These are phyloP conservation scores for Musa itinerans DNA, from an alignment of 176 grass and related monocot species.

Conservation along the genomic window DNA sequence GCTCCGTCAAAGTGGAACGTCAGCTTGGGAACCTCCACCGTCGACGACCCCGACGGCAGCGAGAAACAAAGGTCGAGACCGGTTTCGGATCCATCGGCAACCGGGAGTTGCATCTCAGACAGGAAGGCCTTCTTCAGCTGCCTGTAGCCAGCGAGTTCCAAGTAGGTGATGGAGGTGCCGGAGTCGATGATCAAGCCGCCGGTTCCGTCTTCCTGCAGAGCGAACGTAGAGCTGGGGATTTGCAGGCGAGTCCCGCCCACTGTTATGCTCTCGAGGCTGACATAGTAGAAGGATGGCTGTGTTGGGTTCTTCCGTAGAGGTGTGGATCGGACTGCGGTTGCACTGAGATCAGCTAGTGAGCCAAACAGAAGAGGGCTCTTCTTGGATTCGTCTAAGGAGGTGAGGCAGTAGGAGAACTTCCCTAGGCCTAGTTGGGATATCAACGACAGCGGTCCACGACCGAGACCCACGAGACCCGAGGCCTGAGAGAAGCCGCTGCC, in stretches of 20 bases:
- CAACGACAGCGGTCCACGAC: conserved; percentile 36
- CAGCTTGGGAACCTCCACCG: conserved; percentile 41
- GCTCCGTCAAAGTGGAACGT: conserved; percentile 75
- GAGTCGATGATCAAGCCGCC: conserved; percentile 72
- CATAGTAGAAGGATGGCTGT: conserved; percentile 56
- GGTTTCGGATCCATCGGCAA: neutral
- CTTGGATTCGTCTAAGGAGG: conserved; percentile 46
- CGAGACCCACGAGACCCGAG: conserved; percentile 75
- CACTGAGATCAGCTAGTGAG: conserved; percentile 27
- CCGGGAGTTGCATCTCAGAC: conserved; percentile 32
- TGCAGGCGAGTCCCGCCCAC: conserved; percentile 41
- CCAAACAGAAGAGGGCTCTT: conserved; percentile 69
- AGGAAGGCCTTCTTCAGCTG: conserved; percentile 35
- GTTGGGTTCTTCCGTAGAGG: conserved; percentile 34
- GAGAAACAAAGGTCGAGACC: conserved; percentile 65
- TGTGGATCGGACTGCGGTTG: conserved; percentile 24
- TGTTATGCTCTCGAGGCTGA: conserved; percentile 39
- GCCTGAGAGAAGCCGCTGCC: conserved; percentile 48
- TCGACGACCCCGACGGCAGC: conserved; percentile 27
- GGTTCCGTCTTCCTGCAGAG: conserved; percentile 17
- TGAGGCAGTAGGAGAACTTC: conserved; percentile 79
- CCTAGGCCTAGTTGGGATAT: conserved; percentile 42
- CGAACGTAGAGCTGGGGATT: conserved; percentile 25
- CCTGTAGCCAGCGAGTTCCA: conserved; percentile 44
- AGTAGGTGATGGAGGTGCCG: conserved; percentile 46